Evolutionary conservation across 1,284 basidiomycete genomes (phyloP).

Genomic region (Mixia osmundae): DNA sequence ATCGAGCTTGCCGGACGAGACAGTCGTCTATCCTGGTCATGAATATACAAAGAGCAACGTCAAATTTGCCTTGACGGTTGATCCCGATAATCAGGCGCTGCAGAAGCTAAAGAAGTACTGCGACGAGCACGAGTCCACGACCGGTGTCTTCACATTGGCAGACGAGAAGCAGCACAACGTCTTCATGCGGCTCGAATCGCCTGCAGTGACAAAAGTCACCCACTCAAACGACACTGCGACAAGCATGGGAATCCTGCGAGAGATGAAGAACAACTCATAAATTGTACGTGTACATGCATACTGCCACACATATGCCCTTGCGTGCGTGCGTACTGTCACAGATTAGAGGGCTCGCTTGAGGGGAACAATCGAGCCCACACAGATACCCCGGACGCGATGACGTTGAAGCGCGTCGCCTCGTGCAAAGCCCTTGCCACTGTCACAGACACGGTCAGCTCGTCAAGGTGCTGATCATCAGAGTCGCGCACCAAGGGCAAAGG

Average conservation of each 20-base stretch:
- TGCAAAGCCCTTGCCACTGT: constrained; percentile 27
- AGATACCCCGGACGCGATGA: constrained; percentile 27
- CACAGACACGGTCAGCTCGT: neutral
- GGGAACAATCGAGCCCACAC: constrained; percentile 18
- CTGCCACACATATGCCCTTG: no score
- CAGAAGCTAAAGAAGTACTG: constrained; percentile 10
- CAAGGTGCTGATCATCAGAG: neutral
- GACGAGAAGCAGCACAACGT: constrained; percentile 21
- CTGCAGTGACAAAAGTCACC: constrained; percentile 14
- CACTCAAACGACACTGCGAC: constrained; percentile 3
- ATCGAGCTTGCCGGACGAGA: constrained; percentile 17
- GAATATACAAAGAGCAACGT: constrained; percentile 22
- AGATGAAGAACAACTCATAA: constrained; percentile 10
- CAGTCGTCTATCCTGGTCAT: constrained; percentile 19
- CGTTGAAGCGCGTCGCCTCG: constrained; percentile 26
- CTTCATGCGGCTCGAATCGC: constrained; percentile 17
- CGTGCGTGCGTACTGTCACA: no score
- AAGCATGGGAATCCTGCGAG: constrained; percentile 6
- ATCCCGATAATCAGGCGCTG: constrained; percentile 16
- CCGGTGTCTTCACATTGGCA: constrained; percentile 21
- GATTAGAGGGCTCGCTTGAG: no score
- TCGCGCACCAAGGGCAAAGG: constrained; percentile 24
- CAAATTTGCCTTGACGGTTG: constrained; percentile 17
- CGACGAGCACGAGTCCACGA: constrained; percentile 15
- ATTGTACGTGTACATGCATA: no score